Evolutionary conservation across 805 yeast species (phyloP).

Genomic region (Saccharomycopsis synnaedendra): DNA sequence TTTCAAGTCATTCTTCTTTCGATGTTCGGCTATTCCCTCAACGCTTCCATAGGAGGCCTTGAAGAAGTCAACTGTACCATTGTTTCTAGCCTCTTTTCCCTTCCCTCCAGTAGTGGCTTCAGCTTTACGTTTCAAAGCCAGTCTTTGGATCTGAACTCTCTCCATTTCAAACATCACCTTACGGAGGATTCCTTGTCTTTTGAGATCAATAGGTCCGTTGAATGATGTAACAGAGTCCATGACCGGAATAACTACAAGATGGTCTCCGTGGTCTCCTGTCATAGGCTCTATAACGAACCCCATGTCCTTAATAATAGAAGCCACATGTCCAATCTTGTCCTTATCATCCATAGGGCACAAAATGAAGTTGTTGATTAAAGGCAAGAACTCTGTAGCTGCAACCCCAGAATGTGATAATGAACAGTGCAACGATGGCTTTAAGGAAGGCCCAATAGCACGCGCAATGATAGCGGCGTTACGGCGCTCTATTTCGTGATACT

Average conservation of each 20-base stretch:
- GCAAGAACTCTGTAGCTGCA: slow-evolving; percentile 22
- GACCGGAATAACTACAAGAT: slow-evolving; percentile 4
- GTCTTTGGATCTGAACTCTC: not conserved
- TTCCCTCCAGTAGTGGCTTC: not conserved
- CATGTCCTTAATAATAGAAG: slow-evolving; percentile 7
- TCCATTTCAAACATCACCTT: slow-evolving; percentile 3
- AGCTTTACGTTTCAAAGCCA: not conserved
- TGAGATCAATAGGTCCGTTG: slow-evolving; percentile 4
- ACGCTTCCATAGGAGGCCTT: slow-evolving; percentile 29
- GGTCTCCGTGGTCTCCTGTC: slow-evolving; percentile 4
- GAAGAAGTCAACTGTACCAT: slow-evolving; percentile 27
- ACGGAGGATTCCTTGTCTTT: slow-evolving; percentile 3
- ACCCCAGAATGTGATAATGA: slow-evolving; percentile 4
- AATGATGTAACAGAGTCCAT: slow-evolving; percentile 14
- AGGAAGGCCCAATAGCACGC: no score
- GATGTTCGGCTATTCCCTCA: not conserved
- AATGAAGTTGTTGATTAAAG: slow-evolving; percentile 19
- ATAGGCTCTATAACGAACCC: slow-evolving; percentile 12
- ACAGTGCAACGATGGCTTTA: slow-evolving; percentile 16
- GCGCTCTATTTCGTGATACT: slow-evolving; percentile 10
- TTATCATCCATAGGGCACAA: slow-evolving; percentile 8
- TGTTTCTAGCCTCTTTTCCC: slow-evolving; percentile 17
- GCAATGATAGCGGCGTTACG: slow-evolving; percentile 2
- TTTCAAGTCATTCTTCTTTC: slow-evolving; percentile 22
- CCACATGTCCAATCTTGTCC: slow-evolving; percentile 4